Percentiles rank a stretch among this genome's conserved stretches.
Conservation (phyloP, 2,329 filamentous ascomycete species). For the Cercospora sp. region DNA sequence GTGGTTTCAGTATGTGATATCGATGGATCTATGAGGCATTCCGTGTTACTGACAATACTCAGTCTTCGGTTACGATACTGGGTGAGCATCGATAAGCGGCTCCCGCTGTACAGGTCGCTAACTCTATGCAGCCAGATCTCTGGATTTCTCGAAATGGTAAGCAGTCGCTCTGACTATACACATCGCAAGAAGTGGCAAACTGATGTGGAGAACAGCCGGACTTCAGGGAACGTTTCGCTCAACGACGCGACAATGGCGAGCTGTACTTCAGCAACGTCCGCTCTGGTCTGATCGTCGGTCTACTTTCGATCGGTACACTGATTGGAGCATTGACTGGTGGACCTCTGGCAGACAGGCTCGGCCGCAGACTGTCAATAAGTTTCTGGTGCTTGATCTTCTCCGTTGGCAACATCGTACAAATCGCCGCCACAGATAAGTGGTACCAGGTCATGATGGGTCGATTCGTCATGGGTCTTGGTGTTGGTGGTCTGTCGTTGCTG, state of each 20-base stretch:
- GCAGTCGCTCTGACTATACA: background rate
- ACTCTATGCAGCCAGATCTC: conserved; percentile 52
- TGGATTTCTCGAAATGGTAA: conserved; percentile 60
- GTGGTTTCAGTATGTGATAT: conserved; percentile 39
- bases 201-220: conserved; percentile 40
- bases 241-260: conserved; percentile 26
- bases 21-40: background rate
- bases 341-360: conserved; percentile 61
- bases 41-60: background rate
- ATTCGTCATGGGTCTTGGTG: conserved; percentile 63
- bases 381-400: conserved; percentile 62
- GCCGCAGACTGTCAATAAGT: conserved; percentile 62
- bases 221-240: conserved; percentile 57
- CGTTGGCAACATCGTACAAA: conserved; percentile 65
- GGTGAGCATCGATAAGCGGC: background rate
- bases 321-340: conserved; percentile 59
- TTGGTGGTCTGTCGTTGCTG: conserved; percentile 63
- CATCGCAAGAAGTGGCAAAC: background rate
- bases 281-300: conserved; percentile 63
- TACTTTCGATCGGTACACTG: conserved; percentile 59
- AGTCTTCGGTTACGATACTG: conserved; percentile 21
- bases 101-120: conserved; percentile 49
- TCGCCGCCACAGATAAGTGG: conserved; percentile 59
- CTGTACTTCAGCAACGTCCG: conserved; percentile 57
- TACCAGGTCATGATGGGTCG: conserved; percentile 65